Evolutionary conservation across 2,329 filamentous ascomycete species (phyloP), one percentile per base, ranked within the genome.

Genomic region (Coniochaeta sp.): DNA sequence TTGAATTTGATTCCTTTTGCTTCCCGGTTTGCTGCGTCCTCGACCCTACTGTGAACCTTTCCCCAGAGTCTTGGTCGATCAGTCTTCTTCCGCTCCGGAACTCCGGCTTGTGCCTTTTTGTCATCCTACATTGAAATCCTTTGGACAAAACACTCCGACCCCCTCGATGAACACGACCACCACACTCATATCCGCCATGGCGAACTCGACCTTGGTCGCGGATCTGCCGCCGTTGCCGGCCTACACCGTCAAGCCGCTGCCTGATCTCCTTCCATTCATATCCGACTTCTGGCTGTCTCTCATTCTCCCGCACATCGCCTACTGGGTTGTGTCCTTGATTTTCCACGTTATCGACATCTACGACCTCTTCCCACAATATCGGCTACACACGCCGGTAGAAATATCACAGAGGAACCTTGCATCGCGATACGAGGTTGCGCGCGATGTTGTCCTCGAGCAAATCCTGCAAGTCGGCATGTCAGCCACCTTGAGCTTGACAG

Each of bases 381-480:
- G 95, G 64, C 81, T 99, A 47, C 95, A 99, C 76, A 98, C 95
- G 0, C 95, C 95, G 16, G 92, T 91, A 58, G 93, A 98, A 75
- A 89, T 98, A 64, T 73, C 87, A 38, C 90, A 91, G 74, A 86
- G 93, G 68, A 97, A 97, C 75, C 91, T 91, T 70, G 93, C 91
- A 59, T 85, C 89, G 55, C 86, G 91, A 64, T 90, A 84, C 76
- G 89, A 97, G 69, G 92, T 96, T 3, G 85, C 93, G 64, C 88
- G 90, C 72, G 93, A 98, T 79, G 93, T 98, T 66, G 77, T 98
- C 60, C 72, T 98, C 61, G 93, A 99, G 76, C 95, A 99, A 72
- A 73, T 93, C 62, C 90, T 99, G 57, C 95, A 99, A 78, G 89
- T 91, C 26, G 74, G 82, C 19, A 88, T 90, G 47, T 88, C 89